These are phyloP conservation scores for Lobulomyces angularis DNA, from an alignment of 192 early-diverging fungal species.

Conservation along the genomic window DNA sequence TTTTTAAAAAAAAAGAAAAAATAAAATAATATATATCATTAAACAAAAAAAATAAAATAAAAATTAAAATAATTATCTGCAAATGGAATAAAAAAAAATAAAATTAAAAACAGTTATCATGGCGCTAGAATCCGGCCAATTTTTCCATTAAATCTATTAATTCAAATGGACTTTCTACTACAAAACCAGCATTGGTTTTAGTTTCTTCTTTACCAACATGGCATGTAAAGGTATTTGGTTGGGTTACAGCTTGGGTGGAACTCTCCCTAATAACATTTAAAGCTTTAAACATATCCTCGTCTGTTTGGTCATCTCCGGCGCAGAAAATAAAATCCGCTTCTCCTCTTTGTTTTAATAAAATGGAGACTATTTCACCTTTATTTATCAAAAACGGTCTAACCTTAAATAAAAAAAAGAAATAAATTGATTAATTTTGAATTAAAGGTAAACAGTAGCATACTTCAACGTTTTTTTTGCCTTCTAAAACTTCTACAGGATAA, in stretches of 20 bases:
- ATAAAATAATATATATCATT: too few species aligned
- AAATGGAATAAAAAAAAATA: too few species aligned
- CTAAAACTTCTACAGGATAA: conserved; percentile 82
- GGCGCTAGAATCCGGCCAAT: too few species aligned
- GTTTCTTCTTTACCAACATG: too few species aligned
- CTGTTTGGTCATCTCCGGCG: conserved; percentile 94
- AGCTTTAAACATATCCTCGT: conserved; percentile 92
- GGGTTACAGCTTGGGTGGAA: not conserved
- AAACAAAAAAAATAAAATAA: too few species aligned
- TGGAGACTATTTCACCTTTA: conserved; percentile 95
- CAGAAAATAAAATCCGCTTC: conserved; percentile 83
- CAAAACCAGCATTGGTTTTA: too few species aligned
- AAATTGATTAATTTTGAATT: not conserved
- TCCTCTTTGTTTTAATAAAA: conserved; percentile 45
- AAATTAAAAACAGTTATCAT: too few species aligned
- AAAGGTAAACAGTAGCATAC: conserved; percentile 5
- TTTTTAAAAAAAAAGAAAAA: too few species aligned
- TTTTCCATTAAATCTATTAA: too few species aligned
- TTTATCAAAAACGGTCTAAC: conserved; percentile 85
- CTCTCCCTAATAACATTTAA: conserved; percentile 25
- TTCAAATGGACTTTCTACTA: too few species aligned
- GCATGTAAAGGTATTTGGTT: not conserved
- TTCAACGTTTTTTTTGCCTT: conserved; percentile 95
- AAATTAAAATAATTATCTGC: too few species aligned
- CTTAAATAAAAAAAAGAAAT: conserved; percentile 1